Evolutionary conservation across 2,329 filamentous ascomycete species (phyloP), one percentile per base, ranked within the genome.

Genomic region (Fusarium begoniae): DNA sequence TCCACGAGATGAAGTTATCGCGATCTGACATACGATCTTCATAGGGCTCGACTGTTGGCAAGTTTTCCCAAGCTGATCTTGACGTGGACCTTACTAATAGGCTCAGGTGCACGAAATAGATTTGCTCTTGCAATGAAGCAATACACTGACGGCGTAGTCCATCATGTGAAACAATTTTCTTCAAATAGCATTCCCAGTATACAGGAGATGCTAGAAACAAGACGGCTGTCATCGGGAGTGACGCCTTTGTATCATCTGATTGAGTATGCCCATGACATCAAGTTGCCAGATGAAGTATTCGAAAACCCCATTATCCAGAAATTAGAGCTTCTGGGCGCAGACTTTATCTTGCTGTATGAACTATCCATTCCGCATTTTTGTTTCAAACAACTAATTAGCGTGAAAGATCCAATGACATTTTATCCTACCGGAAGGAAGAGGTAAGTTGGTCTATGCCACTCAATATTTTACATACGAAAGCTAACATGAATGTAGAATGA

Each of bases 101-200:
- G 0, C 2, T 8, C 18, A 68, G 66, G 63, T 22, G 28, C 40
- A 2, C 32, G 38, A 4, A 56, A 12, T 6, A 57, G 66, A 38
- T 69, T 69, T 14, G 65, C 66, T 28, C 40, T 64, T 1, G 18
- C 66, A 5, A 69, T 69, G 66, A 56, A 51, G 26, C 48, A 69
- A 8, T 69, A 69, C 28, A 64, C 66, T 14, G 66, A 69, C 4
- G 66, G 66, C 2, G 66, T 69, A 4, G 67, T 69, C 5, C 65
- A 69, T 30, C 66, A 69, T 11, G 66, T 69, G 2, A 64, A 69
- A 7, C 40, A 69, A 5, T 69, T 69, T 2, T 69, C 66, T 20
- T 38, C 50, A 1, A 69, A 51, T 2, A 69, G 44, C 0, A 38
- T 69, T 10, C 66, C 66, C 1, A 64, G 66, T 20, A 35, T 69